Percentiles rank a stretch among this genome's conserved stretches.
Evolutionary conservation across 1,284 basidiomycete species (phyloP).

Genomic region (Austroboletus niveus): DNA sequence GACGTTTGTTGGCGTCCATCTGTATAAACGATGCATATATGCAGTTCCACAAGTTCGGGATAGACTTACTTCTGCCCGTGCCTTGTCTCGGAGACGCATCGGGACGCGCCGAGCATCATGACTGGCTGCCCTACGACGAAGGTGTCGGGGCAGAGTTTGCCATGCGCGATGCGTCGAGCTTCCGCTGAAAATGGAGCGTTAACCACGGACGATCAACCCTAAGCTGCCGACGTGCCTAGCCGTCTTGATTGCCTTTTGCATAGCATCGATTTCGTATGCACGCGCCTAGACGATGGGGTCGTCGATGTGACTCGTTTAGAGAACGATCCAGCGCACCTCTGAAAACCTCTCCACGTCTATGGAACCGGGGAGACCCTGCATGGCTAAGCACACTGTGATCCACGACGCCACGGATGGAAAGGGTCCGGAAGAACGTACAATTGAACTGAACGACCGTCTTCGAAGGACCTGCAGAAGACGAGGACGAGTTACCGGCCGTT

Average conservation of each 20-base stretch:
- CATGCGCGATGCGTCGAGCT: constrained; percentile 80
- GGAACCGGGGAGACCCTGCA: constrained; percentile 63
- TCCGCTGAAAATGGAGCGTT: constrained; percentile 35
- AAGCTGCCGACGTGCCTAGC: constrained; percentile 52
- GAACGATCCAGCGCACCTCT: constrained; percentile 50
- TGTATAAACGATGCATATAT: constrained; percentile 32
- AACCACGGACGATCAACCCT: not conserved
- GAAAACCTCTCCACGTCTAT: constrained; percentile 87
- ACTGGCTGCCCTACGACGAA: constrained; percentile 87
- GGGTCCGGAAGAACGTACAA: constrained; percentile 30
- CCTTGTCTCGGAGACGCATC: constrained; percentile 71
- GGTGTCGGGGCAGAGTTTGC: constrained; percentile 86
- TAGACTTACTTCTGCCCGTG: constrained; percentile 68
- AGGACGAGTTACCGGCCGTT: not conserved
- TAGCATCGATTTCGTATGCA: constrained; percentile 83
- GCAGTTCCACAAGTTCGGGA: not conserved
- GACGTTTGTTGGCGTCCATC: constrained; percentile 77
- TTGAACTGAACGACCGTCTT: constrained; percentile 37
- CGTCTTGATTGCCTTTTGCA: constrained; percentile 81
- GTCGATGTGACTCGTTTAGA: not conserved
- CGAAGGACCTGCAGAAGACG: constrained; percentile 37
- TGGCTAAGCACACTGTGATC: constrained; percentile 37
- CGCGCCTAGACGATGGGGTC: constrained; percentile 54
- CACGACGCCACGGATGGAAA: not conserved
- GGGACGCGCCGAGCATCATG: constrained; percentile 93